phyloP scores from a whole-genome alignment of 805 yeast species.

The Cyberlindnera euphorbiiphila region DNA sequence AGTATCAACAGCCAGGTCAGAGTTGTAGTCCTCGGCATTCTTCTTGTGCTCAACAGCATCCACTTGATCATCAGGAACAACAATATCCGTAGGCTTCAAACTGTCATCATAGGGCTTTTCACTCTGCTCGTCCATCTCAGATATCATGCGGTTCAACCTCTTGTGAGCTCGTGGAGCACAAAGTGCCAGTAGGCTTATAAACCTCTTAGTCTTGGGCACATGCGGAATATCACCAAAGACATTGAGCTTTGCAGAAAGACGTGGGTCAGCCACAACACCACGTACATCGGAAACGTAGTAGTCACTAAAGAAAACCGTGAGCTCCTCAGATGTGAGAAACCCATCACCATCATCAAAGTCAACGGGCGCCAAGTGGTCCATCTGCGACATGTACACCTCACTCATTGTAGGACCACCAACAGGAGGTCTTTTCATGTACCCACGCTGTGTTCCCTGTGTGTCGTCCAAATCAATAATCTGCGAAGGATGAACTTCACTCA shows the following conservation, averaged over 20 bases:
- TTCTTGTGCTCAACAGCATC: background rate
- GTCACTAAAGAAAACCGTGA: conserved; percentile 17
- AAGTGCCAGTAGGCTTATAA: conserved; percentile 11
- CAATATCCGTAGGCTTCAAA: conserved; percentile 7
- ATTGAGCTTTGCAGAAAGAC: conserved; percentile 11
- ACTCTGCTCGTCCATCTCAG: conserved; percentile 6
- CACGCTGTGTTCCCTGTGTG: conserved; percentile 1
- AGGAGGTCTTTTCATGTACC: background rate
- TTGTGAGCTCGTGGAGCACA: conserved; percentile 9
- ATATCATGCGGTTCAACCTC: conserved; percentile 11
- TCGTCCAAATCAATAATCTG: conserved; percentile 21
- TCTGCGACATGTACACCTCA: conserved; percentile 11
- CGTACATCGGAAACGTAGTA: conserved; percentile 9
- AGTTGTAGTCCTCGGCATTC: background rate
- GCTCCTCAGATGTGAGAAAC: conserved; percentile 16
- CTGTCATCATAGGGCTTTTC: conserved; percentile 2
- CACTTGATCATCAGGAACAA: conserved; percentile 5
- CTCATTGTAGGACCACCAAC: background rate
- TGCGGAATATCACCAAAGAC: conserved; percentile 15
- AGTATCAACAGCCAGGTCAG: background rate
- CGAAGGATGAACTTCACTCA: conserved; percentile 11
- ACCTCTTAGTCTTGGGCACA: conserved; percentile 13
- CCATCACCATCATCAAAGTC: conserved; percentile 19
- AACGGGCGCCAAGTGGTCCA: conserved; percentile 11
- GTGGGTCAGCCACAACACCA: conserved; percentile 14